Conservation (phyloP, 164 flowering plant genomes). For the Magnolia officinalis region DNA sequence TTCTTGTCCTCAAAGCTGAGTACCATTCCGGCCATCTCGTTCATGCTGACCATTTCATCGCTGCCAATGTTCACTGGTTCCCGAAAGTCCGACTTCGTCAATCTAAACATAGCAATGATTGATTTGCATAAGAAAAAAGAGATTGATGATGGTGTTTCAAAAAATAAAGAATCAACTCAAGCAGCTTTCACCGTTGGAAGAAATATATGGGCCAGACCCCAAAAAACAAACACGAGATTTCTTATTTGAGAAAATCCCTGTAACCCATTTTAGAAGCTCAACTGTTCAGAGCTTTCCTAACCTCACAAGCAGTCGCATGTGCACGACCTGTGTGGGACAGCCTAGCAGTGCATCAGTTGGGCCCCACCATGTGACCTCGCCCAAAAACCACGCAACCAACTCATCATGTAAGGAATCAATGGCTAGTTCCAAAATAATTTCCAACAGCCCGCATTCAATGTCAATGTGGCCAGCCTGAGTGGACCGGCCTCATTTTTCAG, state of each 20-base stretch:
- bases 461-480: too few species aligned
- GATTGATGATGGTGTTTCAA: not conserved
- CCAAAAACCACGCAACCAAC: too few species aligned
- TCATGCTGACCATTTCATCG: conserved; percentile 99
- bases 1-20: conserved; percentile 78
- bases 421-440: too few species aligned
- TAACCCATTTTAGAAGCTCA: too few species aligned
- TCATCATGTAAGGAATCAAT: too few species aligned
- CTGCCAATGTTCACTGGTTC: conserved; percentile 98
- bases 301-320: too few species aligned
- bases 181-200: not conserved
- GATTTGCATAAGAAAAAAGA: not conserved
- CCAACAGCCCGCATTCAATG: too few species aligned
- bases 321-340: too few species aligned
- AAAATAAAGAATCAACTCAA: not conserved
- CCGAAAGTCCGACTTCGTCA: conserved; percentile 90
- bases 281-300: too few species aligned
- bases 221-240: not conserved
- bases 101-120: conserved; percentile 29
- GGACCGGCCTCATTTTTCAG: too few species aligned
- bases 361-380: too few species aligned
- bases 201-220: not conserved
- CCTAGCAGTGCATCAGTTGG: too few species aligned
- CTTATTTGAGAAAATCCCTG: not conserved
- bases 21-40: conserved; percentile 97